Conservation (phyloP, 2,329 filamentous ascomycete genomes). For the Peltaster fructicola region DNA sequence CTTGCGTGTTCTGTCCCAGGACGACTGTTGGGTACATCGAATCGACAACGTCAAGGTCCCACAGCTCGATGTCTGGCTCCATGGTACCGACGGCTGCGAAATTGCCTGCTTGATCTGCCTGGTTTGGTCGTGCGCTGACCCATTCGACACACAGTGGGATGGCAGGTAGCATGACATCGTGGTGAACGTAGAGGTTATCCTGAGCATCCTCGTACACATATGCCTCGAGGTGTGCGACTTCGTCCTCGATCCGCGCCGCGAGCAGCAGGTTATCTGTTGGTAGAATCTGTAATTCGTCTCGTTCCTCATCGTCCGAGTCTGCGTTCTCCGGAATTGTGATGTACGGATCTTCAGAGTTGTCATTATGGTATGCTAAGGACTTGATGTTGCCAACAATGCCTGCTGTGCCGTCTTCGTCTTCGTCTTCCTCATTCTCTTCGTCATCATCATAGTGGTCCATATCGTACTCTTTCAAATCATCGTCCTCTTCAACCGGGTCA, state of each 20-base stretch:
- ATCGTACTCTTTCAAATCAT: conserved; percentile 90
- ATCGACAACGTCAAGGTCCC: conserved; percentile 91
- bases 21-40: conserved; percentile 98
- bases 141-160: conserved; percentile 93
- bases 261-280: conserved; percentile 85
- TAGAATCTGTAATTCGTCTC: conserved; percentile 84
- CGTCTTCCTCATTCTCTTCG: conserved; percentile 44
- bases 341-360: conserved; percentile 90
- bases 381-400: conserved; percentile 93
- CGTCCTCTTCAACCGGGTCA: conserved; percentile 34
- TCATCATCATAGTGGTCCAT: conserved; percentile 89
- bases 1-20: conserved; percentile 46
- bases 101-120: conserved; percentile 58
- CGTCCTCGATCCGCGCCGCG: conserved; percentile 87
- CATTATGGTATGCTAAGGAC: conserved; percentile 81
- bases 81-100: conserved; percentile 93
- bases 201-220: conserved; percentile 93
- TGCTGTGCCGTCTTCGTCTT: conserved; percentile 40
- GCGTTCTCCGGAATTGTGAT: conserved; percentile 65
- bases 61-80: conserved; percentile 96
- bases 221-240: conserved; percentile 88
- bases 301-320: conserved; percentile 63
- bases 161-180: conserved; percentile 97
- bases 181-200: conserved; percentile 96
- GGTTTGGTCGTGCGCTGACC: conserved; percentile 80